Evolutionary conservation across 1,284 basidiomycete species (phyloP), one percentile per base, ranked within the genome.

Genomic region (Ustilago loliicola): DNA sequence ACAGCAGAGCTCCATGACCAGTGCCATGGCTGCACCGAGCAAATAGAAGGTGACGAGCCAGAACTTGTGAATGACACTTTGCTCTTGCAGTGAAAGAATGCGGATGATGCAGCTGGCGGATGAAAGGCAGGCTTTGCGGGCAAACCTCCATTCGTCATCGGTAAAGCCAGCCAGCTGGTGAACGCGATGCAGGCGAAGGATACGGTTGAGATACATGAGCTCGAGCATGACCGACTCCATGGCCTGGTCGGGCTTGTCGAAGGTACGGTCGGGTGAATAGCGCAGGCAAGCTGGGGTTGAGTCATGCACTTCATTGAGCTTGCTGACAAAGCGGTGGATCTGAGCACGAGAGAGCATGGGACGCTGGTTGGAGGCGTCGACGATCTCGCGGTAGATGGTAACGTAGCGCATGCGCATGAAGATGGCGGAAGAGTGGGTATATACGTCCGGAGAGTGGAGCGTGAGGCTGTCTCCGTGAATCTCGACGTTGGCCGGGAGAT

Each of bases 31-130:
- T 34, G 80, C 81, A 19, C 79, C 81, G 30, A 81, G 77, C 21
- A 80, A 65, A 48, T 81, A 82, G 64, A 83, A 84, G 25, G 80
- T 74, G n/a, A 77, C 71, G 25, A 85, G 66, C 83, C 83, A 85
- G 40, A 80, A 72, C 50, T 78, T 75, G 55, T 81, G 77, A n/a
- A 84, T 61, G 11, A 78, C 70, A n/a, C 75, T 79, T 4, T 69
- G 58, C 5, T 68, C 63, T 32, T 76, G 66, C 15, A 80, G 75
- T 15, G 74, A 68, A 15, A 77, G 47, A 51, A 77, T 73, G 57
- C 70, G 70, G 32, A 77, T 66, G 59, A 77, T 73, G 64, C 70
- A 69, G 59, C 63, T 72, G 21, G 69, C 74, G 21, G 70, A 72
- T 9, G 74, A 72, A n/a, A 73, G 66, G 54, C 70, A 77, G 3